phyloP scores from a whole-genome alignment of 73 alveolate genomes.

The Paramecium octaurelia region DNA sequence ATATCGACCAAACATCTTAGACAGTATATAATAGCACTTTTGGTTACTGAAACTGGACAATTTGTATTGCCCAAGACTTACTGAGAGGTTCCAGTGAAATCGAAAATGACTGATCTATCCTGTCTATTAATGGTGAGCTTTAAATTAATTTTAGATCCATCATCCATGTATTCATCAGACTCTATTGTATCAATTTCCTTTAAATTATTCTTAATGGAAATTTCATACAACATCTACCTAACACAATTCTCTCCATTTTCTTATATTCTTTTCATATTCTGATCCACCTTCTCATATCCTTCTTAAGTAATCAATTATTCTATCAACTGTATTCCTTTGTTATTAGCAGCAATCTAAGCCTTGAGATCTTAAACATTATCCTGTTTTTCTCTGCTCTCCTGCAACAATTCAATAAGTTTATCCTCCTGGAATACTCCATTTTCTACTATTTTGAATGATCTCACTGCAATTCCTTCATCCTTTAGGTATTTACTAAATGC shows the following conservation, averaged over 20 bases:
- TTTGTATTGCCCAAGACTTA: neutral
- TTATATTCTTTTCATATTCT: slow-evolving; percentile 84
- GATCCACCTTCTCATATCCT: slow-evolving; percentile 70
- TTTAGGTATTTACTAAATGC: slow-evolving; percentile 68
- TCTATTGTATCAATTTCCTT: slow-evolving; percentile 63
- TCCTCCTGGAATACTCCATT: slow-evolving; percentile 73
- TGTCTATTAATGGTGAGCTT: slow-evolving; percentile 3
- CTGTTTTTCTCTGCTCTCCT: slow-evolving; percentile 71
- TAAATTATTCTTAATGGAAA: slow-evolving; percentile 59
- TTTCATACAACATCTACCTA: slow-evolving; percentile 70
- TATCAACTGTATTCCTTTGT: slow-evolving; percentile 79
- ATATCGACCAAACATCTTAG: slow-evolving; percentile 84
- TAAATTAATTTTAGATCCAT: slow-evolving; percentile 30
- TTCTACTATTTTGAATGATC: slow-evolving; percentile 56
- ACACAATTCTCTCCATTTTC: slow-evolving; percentile 80
- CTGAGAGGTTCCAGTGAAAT: slow-evolving; percentile 16
- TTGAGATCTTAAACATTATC: slow-evolving; percentile 81
- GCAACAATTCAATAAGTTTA: slow-evolving; percentile 62
- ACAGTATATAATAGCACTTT: slow-evolving; percentile 87
- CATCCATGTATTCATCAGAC: slow-evolving; percentile 79
- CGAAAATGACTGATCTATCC: neutral
- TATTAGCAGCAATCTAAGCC: slow-evolving; percentile 90
- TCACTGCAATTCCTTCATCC: slow-evolving; percentile 17
- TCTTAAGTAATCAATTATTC: slow-evolving; percentile 71
- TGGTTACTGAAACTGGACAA: slow-evolving; percentile 71